Evolutionary conservation across 2,329 filamentous ascomycete species (phyloP).

Genomic region (Verticillium longisporum): DNA sequence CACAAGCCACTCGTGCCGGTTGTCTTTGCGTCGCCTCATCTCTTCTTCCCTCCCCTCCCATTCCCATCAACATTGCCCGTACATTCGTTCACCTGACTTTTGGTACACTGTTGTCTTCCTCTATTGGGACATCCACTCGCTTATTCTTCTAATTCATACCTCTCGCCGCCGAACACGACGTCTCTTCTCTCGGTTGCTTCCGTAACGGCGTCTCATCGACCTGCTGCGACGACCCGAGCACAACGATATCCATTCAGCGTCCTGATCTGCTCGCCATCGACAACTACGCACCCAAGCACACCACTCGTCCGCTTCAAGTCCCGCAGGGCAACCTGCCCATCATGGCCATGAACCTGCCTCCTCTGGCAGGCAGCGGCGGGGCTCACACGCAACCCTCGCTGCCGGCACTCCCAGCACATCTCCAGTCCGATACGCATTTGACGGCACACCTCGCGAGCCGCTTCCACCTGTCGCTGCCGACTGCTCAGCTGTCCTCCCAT

Average conservation of each 20-base stretch:
- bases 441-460: constrained; percentile 80
- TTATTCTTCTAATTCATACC: neutral
- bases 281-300: neutral
- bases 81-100: neutral
- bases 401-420: constrained; percentile 78
- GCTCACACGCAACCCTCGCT: constrained; percentile 79
- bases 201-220: neutral
- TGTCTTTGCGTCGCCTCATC: neutral
- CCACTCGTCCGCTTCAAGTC: neutral
- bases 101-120: neutral
- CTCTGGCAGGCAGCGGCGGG: constrained; percentile 40
- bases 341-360: constrained; percentile 56
- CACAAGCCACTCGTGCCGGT: neutral
- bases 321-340: constrained; percentile 21
- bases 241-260: neutral
- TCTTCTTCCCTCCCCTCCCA: neutral
- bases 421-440: constrained; percentile 70
- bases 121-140: neutral
- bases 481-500: constrained; percentile 83
- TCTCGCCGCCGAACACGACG: neutral
- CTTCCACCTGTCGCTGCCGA: constrained; percentile 86
- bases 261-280: neutral
- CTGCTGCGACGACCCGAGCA: neutral
- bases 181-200: neutral
- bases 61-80: neutral